These are phyloP conservation scores for Lentinula aciculospora DNA, from an alignment of 768 basidiomycete genomes.

Conservation along the genomic window DNA sequence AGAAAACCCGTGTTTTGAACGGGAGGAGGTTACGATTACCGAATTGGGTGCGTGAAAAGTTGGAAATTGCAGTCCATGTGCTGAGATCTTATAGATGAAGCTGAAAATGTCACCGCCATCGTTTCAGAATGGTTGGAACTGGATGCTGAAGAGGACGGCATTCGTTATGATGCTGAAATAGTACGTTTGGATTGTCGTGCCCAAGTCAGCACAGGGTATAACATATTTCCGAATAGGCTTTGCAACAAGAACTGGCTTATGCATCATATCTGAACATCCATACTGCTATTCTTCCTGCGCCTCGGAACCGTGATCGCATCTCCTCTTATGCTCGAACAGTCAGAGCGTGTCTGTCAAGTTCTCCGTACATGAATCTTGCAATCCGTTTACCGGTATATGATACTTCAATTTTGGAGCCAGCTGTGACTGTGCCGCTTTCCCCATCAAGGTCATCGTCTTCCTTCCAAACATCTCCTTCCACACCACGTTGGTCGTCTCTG, in stretches of 20 bases:
- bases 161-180: slow-evolving; percentile 93
- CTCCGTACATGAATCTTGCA: slow-evolving; percentile 73
- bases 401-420: slow-evolving; percentile 51
- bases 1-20: slow-evolving; percentile 67
- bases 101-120: slow-evolving; percentile 66
- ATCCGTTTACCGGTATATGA: slow-evolving; percentile 82
- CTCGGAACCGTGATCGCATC: slow-evolving; percentile 71
- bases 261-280: slow-evolving; percentile 88
- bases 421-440: slow-evolving; percentile 20
- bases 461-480: slow-evolving; percentile 12
- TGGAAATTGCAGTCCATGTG: slow-evolving; percentile 8
- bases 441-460: slow-evolving; percentile 11
- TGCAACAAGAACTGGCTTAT: slow-evolving; percentile 89
- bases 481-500: slow-evolving; percentile 34
- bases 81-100: slow-evolving; percentile 50
- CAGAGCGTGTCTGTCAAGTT: slow-evolving; percentile 65
- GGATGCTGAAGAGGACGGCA: slow-evolving; percentile 88
- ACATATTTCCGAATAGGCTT: slow-evolving; percentile 48
- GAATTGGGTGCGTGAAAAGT: slow-evolving; percentile 61
- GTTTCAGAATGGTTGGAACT: slow-evolving; percentile 94
- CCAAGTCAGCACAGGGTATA: background rate
- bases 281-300: slow-evolving; percentile 84
- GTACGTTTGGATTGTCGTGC: slow-evolving; percentile 41
- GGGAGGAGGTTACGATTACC: slow-evolving; percentile 86
- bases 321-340: slow-evolving; percentile 93